phyloP scores from a whole-genome alignment of 2,329 filamentous ascomycete genomes.

The Botrytis cinerea region DNA sequence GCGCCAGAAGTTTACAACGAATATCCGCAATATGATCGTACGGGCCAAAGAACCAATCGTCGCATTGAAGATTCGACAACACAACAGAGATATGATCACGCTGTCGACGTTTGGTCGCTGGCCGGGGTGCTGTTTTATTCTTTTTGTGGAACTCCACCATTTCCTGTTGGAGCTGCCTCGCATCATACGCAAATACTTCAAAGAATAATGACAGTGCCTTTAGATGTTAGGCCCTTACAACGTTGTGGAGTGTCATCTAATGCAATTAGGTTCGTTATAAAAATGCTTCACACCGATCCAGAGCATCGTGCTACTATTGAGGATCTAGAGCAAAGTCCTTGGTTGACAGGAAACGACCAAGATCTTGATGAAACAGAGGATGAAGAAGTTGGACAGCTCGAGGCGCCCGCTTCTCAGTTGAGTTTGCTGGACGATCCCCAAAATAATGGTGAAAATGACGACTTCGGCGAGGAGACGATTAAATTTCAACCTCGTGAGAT shows the following conservation, averaged over 20 bases:
- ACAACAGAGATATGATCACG: slow-evolving; percentile 76
- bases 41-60: slow-evolving; percentile 55
- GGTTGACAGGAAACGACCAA: slow-evolving; percentile 55
- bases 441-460: slow-evolving; percentile 22
- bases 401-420: slow-evolving; percentile 39
- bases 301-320: slow-evolving; percentile 72
- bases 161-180: slow-evolving; percentile 74
- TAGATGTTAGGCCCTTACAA: slow-evolving; percentile 67
- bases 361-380: slow-evolving; percentile 37
- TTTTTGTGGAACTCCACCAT: slow-evolving; percentile 78
- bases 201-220: slow-evolving; percentile 77
- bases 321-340: slow-evolving; percentile 70
- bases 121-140: slow-evolving; percentile 89
- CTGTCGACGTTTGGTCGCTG: slow-evolving; percentile 95
- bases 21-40: slow-evolving; percentile 67
- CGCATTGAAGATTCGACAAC: slow-evolving; percentile 36
- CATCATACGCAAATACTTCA: slow-evolving; percentile 74
- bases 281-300: slow-evolving; percentile 83
- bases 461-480: slow-evolving; percentile 33
- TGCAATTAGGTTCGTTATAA: slow-evolving; percentile 72
- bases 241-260: slow-evolving; percentile 59
- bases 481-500: slow-evolving; percentile 36
- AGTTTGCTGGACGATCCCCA: slow-evolving; percentile 33
- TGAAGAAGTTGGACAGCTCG: slow-evolving; percentile 34
- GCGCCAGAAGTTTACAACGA: slow-evolving; percentile 93